Percentiles rank a stretch among this genome's conserved stretches.
phyloP scores from a whole-genome alignment of 495 filamentous ascomycete species.

The Opeltia flavorubescens region DNA sequence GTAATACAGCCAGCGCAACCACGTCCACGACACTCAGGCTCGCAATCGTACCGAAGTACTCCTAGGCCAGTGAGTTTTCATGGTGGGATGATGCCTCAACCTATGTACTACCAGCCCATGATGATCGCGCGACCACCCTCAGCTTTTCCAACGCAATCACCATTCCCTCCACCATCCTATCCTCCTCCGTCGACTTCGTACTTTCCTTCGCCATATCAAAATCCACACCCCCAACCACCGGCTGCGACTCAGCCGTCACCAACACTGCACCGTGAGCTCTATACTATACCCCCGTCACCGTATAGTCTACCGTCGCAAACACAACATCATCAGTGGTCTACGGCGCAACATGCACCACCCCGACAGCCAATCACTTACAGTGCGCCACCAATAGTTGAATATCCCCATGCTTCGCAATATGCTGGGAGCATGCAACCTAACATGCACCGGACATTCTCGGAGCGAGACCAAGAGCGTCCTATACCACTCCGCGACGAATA shows the following conservation, averaged over 20 bases:
- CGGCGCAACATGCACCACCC: slow-evolving; percentile 6
- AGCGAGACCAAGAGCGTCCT: slow-evolving; percentile 7
- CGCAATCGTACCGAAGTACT: slow-evolving; percentile 6
- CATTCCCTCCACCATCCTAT: slow-evolving; percentile 11
- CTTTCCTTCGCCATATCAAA: slow-evolving; percentile 19
- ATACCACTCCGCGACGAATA: slow-evolving; percentile 10
- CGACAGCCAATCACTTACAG: slow-evolving; percentile 10
- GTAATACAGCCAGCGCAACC: slow-evolving; percentile 2
- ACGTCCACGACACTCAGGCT: slow-evolving; percentile 6
- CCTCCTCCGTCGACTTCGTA: slow-evolving; percentile 19
- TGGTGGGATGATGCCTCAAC: slow-evolving; percentile 18
- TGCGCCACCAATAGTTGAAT: slow-evolving; percentile 11
- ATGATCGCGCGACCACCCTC: slow-evolving; percentile 4
- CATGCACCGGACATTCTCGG: neutral
- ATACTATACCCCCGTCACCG: too few relatives aligned
- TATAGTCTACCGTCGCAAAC: slow-evolving; percentile 17
- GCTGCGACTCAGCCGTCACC: too few relatives aligned
- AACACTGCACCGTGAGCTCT: too few relatives aligned
- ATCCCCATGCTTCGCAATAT: slow-evolving; percentile 5
- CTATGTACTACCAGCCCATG: slow-evolving; percentile 1
- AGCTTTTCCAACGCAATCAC: slow-evolving; percentile 5
- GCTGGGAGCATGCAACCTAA: neutral
- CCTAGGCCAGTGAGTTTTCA: slow-evolving; percentile 31
- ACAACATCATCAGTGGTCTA: slow-evolving; percentile 10
- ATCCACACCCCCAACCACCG: slow-evolving; percentile 8